These are phyloP conservation scores for Hyaloscypha bicolor DNA, from an alignment of 495 filamentous ascomycete species.

Conservation along the genomic window DNA sequence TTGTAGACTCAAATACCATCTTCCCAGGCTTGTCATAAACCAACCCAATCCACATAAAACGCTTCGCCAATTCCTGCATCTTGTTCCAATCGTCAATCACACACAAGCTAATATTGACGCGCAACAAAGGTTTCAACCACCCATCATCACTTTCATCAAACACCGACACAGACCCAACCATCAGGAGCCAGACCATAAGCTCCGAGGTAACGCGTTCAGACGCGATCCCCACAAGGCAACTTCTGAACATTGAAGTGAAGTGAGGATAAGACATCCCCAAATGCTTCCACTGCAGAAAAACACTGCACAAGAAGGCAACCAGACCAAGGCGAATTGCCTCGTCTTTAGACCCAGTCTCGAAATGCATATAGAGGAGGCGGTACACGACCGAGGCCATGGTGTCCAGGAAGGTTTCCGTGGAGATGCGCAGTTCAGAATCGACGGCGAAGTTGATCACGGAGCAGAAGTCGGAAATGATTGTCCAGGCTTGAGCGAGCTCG, in stretches of 20 bases:
- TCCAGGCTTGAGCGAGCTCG: background rate
- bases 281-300: constrained; percentile 8
- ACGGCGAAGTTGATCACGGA: background rate
- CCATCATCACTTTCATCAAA: background rate
- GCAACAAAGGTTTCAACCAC: constrained; percentile 7
- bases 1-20: constrained; percentile 4
- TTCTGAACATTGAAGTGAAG: background rate
- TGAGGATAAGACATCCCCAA: background rate
- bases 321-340: constrained; percentile 4
- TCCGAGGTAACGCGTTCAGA: background rate
- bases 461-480: background rate
- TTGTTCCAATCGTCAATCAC: background rate
- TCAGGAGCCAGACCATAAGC: constrained; percentile 7
- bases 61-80: constrained; percentile 5
- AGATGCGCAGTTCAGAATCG: background rate
- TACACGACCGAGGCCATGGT: constrained; percentile 10
- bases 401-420: background rate
- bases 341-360: background rate
- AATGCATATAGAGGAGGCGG: background rate
- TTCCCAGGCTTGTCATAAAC: constrained; percentile 8
- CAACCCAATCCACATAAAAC: constrained; percentile 8
- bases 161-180: constrained; percentile 5
- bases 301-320: background rate
- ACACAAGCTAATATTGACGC: background rate
- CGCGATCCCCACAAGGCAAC: background rate